Conservation (phyloP, 192 early-diverging fungal species). For the Coemansia interrupta region DNA sequence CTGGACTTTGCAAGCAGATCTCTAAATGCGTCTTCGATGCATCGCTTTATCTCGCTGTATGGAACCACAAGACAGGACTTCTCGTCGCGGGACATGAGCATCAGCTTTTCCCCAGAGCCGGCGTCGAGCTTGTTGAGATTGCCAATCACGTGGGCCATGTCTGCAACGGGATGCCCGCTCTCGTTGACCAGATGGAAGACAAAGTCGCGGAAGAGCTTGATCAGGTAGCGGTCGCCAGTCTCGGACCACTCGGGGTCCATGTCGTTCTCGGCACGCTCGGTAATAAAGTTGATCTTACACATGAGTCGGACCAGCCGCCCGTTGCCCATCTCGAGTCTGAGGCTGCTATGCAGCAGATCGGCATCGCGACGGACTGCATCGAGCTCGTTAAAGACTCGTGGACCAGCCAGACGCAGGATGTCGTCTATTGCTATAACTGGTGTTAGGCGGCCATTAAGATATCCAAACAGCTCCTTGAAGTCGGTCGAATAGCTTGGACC, state of each 20-base stretch:
- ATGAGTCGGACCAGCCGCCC: conserved; percentile 83
- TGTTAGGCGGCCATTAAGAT: conserved; percentile 41
- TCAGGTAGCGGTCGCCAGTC: conserved; percentile 95
- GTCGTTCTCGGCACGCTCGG: conserved; percentile 80
- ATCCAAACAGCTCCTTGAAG: conserved; percentile 75
- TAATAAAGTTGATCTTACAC: conserved; percentile 90
- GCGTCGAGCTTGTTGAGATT: conserved; percentile 97
- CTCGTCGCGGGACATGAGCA: conserved; percentile 94
- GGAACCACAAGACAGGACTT: conserved; percentile 95
- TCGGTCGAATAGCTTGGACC: conserved; percentile 68
- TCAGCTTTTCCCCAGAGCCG: conserved; percentile 89
- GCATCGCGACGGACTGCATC: conserved; percentile 52
- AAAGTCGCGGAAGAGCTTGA: conserved; percentile 97
- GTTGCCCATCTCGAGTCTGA: conserved; percentile 86
- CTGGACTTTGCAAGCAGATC: conserved; percentile 56
- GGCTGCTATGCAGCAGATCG: conserved; percentile 75
- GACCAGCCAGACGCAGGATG: conserved; percentile 44
- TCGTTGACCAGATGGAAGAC: conserved; percentile 95
- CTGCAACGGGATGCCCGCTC: conserved; percentile 74
- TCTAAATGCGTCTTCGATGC: conserved; percentile 80
- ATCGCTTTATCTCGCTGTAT: conserved; percentile 91
- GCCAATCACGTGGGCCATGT: conserved; percentile 88
- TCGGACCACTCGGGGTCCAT: conserved; percentile 94
- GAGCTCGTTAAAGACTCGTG: conserved; percentile 46
- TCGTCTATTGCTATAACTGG: conserved; percentile 39